A percentile compares a stretch with the other conserved stretches of the same genome.
These are phyloP conservation scores for Backusella psychrophila DNA, from an alignment of 192 early-diverging fungal species.

Conservation along the genomic window DNA sequence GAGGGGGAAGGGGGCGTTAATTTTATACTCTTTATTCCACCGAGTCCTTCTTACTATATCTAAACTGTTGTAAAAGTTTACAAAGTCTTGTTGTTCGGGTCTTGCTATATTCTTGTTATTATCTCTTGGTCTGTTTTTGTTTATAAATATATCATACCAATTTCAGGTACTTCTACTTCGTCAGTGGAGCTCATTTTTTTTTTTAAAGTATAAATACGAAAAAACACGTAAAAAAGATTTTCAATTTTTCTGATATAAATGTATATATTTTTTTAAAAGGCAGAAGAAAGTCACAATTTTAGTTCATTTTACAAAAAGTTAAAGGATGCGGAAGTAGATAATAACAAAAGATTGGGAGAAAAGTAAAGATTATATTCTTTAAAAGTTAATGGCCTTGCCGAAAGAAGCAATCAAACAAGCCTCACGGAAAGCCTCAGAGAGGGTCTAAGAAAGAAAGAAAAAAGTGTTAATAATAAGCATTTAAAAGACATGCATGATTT, in stretches of 20 bases:
- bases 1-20: neutral
- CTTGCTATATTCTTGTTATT: conserved; percentile 31
- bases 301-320: neutral
- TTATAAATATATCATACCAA: conserved; percentile 8
- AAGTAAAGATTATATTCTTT: conserved; percentile 24
- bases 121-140: neutral
- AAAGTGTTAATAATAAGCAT: neutral
- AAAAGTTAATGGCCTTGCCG: conserved; percentile 78
- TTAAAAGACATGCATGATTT: neutral
- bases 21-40: neutral
- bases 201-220: neutral
- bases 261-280: neutral
- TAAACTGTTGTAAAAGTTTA: conserved; percentile 47
- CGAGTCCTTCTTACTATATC: neutral
- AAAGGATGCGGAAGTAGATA: neutral
- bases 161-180: conserved; percentile 14
- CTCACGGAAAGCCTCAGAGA: conserved; percentile 98
- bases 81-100: conserved; percentile 53
- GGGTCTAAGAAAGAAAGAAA: conserved; percentile 51
- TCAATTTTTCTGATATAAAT: neutral
- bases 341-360: conserved; percentile 3
- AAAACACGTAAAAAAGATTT: conserved; percentile 1
- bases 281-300: conserved; percentile 6
- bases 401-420: conserved; percentile 88
- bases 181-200: conserved; percentile 1